Conservation (phyloP, 495 filamentous ascomycete species). For the Viridothelium virens region DNA sequence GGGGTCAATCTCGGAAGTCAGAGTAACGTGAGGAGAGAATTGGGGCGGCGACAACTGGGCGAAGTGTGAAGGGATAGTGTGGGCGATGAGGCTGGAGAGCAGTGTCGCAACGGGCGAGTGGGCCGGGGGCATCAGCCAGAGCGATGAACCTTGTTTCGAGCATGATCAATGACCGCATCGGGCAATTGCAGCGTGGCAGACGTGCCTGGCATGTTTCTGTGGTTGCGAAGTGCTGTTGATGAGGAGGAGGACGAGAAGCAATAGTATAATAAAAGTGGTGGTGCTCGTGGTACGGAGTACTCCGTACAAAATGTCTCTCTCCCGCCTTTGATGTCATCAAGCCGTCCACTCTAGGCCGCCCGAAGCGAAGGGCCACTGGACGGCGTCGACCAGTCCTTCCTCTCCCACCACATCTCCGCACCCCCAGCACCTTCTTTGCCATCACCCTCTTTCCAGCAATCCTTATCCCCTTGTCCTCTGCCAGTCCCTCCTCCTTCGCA, state of each 20-base stretch:
- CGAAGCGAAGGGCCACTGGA: not conserved
- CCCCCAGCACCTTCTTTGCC: conserved; percentile 8
- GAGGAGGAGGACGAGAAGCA: not conserved
- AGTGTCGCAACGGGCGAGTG: conserved; percentile 22
- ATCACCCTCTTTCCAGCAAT: conserved; percentile 9
- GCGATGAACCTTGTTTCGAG: conserved; percentile 25
- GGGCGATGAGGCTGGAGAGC: conserved; percentile 21
- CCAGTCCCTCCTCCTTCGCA: conserved; percentile 4
- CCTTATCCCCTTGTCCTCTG: not conserved
- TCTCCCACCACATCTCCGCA: not conserved
- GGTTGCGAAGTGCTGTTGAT: not conserved
- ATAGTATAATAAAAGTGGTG: not conserved
- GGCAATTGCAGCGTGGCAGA: not conserved
- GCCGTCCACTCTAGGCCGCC: not conserved
- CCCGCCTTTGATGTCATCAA: not conserved
- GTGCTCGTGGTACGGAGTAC: not conserved
- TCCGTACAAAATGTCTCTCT: too few relatives aligned
- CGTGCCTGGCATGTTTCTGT: not conserved
- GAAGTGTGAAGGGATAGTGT: conserved; percentile 19
- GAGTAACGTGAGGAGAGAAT: conserved; percentile 34
- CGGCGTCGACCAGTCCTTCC: not conserved
- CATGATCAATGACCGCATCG: not conserved
- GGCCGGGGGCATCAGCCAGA: conserved; percentile 34
- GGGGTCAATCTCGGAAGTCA: conserved; percentile 28
- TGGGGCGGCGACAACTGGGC: conserved; percentile 17